phyloP scores from a whole-genome alignment of 192 early-diverging fungal genomes.

The Oehlia diaphana region DNA sequence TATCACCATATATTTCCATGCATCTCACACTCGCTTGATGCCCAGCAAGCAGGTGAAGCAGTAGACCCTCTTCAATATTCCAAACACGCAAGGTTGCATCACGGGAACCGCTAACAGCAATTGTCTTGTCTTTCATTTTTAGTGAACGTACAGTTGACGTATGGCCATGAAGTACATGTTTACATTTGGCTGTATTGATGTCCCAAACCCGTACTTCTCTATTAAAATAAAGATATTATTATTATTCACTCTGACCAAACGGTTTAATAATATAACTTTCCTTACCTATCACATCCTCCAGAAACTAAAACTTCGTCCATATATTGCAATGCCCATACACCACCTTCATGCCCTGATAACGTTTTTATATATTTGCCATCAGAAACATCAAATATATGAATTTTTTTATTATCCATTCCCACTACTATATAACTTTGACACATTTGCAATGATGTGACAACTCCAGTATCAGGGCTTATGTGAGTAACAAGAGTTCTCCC shows the following conservation, averaged over 20 bases:
- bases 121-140: conserved; percentile 64
- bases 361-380: conserved; percentile 71
- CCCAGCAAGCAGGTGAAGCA: conserved; percentile 76
- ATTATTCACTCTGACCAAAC: neutral
- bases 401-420: conserved; percentile 90
- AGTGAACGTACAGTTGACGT: conserved; percentile 97
- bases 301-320: conserved; percentile 80
- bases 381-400: conserved; percentile 87
- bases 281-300: conserved; percentile 92
- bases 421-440: conserved; percentile 90
- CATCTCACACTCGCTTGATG: conserved; percentile 91
- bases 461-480: conserved; percentile 49
- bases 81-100: conserved; percentile 94
- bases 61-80: conserved; percentile 69
- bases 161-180: conserved; percentile 92
- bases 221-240: neutral
- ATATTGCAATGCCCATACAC: conserved; percentile 96
- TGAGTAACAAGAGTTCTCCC: conserved; percentile 41
- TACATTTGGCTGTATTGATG: conserved; percentile 79
- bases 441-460: conserved; percentile 96
- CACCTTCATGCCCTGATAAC: conserved; percentile 86
- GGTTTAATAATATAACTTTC: neutral
- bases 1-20: conserved; percentile 80
- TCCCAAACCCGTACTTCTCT: conserved; percentile 95
- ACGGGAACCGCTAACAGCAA: conserved; percentile 88